Evolutionary conservation across 345 rosid genomes (phyloP).

Genomic region (Dipteronia dyeriana): DNA sequence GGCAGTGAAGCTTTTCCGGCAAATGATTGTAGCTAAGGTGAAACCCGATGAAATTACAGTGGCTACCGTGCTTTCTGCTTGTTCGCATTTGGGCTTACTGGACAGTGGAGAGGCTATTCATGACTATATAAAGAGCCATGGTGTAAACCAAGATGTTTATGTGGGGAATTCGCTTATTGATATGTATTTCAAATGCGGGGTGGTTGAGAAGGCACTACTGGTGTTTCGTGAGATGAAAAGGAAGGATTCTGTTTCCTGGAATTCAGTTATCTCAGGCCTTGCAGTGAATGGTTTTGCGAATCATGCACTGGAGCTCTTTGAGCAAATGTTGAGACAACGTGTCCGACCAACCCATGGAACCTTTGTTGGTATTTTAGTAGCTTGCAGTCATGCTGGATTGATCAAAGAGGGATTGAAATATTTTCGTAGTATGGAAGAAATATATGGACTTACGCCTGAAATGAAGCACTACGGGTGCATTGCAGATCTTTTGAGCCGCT

Average conservation of each 20-base stretch:
- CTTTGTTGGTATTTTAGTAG: conserved; percentile 52
- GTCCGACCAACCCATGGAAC: conserved; percentile 48
- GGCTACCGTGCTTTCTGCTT: conserved; percentile 59
- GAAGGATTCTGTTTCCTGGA: conserved; percentile 62
- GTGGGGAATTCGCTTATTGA: conserved; percentile 60
- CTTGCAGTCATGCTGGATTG: conserved; percentile 62
- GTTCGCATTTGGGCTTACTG: conserved; percentile 58
- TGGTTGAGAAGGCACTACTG: conserved; percentile 41
- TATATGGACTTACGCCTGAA: conserved; percentile 55
- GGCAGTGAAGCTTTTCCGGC: conserved; percentile 53
- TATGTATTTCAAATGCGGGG: conserved; percentile 65
- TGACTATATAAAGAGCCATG: conserved; percentile 38
- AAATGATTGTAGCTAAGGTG: conserved; percentile 55
- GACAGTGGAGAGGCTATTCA: conserved; percentile 47
- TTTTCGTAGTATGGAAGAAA: conserved; percentile 49
- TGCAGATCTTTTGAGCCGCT: conserved; percentile 70
- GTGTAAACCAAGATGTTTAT: conserved; percentile 33
- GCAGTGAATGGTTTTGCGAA: conserved; percentile 65
- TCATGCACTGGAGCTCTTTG: conserved; percentile 43
- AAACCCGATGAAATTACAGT: conserved; percentile 61
- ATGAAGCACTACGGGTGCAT: conserved; percentile 71
- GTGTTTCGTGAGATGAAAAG: conserved; percentile 49
- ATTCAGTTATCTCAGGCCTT: conserved; percentile 58
- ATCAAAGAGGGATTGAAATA: conserved; percentile 46
- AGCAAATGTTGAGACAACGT: conserved; percentile 44